Evolutionary conservation across 345 rosid species (phyloP).

Genomic region (Anacardium occidentale): DNA sequence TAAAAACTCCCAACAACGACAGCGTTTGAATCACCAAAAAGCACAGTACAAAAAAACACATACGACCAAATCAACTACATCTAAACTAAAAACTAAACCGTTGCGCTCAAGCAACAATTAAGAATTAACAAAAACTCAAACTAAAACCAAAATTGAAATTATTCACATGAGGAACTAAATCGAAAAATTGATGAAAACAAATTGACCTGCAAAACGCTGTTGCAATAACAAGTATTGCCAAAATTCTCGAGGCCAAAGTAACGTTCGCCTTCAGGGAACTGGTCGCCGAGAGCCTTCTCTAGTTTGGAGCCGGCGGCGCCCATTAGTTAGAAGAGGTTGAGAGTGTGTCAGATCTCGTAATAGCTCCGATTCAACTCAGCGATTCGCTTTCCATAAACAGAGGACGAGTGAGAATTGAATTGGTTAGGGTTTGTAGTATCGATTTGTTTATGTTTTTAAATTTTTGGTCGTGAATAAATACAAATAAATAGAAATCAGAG

Average conservation of each 20-base stretch:
- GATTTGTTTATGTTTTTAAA: neutral
- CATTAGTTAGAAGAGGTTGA: conserved; percentile 36
- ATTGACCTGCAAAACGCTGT: conserved; percentile 91
- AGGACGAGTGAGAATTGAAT: neutral
- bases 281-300: conserved; percentile 99
- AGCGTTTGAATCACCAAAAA: neutral
- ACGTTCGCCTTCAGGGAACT: conserved; percentile 98
- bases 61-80: conserved; percentile 1
- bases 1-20: neutral
- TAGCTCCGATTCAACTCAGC: conserved; percentile 31
- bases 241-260: conserved; percentile 98
- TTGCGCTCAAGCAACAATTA: neutral
- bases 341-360: conserved; percentile 24
- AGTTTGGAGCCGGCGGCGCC: conserved; percentile 99
- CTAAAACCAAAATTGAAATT: no score
- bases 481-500: neutral
- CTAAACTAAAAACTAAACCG: neutral
- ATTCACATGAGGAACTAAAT: no score
- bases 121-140: neutral
- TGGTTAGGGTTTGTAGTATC: neutral
- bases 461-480: neutral
- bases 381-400: conserved; percentile 19
- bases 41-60: neutral
- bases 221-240: conserved; percentile 98
- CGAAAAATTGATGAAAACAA: no score